Conservation (phyloP, 2,329 filamentous ascomycete genomes). For the Colletotrichum higginsianum region DNA sequence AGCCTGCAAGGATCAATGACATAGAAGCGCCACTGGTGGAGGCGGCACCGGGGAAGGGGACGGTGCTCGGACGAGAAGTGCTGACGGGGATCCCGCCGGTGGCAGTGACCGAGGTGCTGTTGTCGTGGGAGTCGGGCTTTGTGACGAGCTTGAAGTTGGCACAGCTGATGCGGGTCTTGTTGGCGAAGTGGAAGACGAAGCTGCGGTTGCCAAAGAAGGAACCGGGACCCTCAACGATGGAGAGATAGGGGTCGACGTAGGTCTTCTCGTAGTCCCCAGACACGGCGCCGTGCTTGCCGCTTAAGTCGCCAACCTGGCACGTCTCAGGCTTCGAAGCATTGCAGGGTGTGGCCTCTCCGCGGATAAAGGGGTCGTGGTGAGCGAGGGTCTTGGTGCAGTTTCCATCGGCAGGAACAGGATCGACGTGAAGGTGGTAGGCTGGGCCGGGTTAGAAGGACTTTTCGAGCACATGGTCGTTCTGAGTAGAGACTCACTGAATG, state of each 20-base stretch:
- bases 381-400: constrained; percentile 79
- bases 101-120: constrained; percentile 28
- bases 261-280: constrained; percentile 59
- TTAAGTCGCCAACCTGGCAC: constrained; percentile 84
- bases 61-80: constrained; percentile 2
- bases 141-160: constrained; percentile 68
- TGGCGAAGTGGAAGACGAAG: constrained; percentile 74
- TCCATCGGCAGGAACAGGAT: constrained; percentile 74
- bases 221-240: constrained; percentile 64
- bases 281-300: constrained; percentile 80
- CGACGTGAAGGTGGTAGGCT: constrained; percentile 82
- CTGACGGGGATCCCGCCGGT: constrained; percentile 1
- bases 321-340: constrained; percentile 69
- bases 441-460: constrained; percentile 39
- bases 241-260: constrained; percentile 72
- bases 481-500: constrained; percentile 68
- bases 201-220: constrained; percentile 77
- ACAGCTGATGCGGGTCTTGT: constrained; percentile 75
- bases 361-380: constrained; percentile 80
- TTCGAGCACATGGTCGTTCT: background rate
- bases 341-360: constrained; percentile 75
- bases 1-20: constrained; percentile 37
- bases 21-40: constrained; percentile 37
- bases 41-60: constrained; percentile 37
- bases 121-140: constrained; percentile 38